Evolutionary conservation across 2,329 filamentous ascomycete genomes (phyloP).

Genomic region (Cladosporium sp.): DNA sequence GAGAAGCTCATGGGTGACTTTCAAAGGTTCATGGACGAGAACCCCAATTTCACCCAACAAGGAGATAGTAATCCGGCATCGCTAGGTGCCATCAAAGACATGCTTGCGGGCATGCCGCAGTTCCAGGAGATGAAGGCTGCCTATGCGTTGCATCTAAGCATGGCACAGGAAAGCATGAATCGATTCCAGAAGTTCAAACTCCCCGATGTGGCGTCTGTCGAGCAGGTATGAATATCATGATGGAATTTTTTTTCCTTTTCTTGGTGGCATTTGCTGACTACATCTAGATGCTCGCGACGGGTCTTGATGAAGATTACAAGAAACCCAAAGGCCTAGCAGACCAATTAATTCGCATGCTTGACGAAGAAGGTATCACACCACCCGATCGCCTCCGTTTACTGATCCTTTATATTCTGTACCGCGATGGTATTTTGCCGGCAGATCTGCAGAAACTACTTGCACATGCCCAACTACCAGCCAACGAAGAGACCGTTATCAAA

Average conservation of each 20-base stretch:
- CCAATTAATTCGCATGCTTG: conserved; percentile 78
- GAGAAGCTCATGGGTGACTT: conserved; percentile 91
- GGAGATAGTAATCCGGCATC: conserved; percentile 44
- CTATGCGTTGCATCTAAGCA: conserved; percentile 88
- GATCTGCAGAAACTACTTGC: conserved; percentile 80
- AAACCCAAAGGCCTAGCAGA: conserved; percentile 87
- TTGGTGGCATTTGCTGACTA: neutral
- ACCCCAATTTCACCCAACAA: conserved; percentile 83
- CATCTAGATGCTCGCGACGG: conserved; percentile 69
- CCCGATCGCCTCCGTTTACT: conserved; percentile 80
- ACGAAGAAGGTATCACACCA: conserved; percentile 69
- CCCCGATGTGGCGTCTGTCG: conserved; percentile 77
- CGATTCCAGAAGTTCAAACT: conserved; percentile 81
- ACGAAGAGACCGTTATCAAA: conserved; percentile 66
- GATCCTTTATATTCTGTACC: conserved; percentile 78
- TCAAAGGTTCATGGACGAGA: conserved; percentile 81
- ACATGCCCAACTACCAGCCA: conserved; percentile 71
- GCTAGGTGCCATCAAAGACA: conserved; percentile 83
- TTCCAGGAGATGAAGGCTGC: conserved; percentile 95
- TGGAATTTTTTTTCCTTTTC: neutral
- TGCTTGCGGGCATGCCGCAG: conserved; percentile 89
- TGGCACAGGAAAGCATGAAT: conserved; percentile 97
- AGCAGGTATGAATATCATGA: conserved; percentile 56
- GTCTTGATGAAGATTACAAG: conserved; percentile 84
- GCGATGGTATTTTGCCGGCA: conserved; percentile 75